These are phyloP conservation scores for Cardamine occulta DNA, from an alignment of 345 rosid species.

Conservation along the genomic window DNA sequence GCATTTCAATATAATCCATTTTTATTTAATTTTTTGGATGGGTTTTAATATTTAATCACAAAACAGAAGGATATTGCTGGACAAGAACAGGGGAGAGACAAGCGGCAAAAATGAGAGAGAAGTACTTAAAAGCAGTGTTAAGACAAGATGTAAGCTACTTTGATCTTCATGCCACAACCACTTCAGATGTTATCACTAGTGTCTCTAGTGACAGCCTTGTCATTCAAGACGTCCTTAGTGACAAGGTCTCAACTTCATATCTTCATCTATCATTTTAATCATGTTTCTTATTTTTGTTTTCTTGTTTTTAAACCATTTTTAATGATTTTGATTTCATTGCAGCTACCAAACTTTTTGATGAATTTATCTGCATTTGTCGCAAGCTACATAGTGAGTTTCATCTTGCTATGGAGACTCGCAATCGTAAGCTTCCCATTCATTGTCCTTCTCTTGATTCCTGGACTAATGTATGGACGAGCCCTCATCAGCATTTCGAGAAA, in stretches of 20 bases:
- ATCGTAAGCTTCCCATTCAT: constrained; percentile 78
- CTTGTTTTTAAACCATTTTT: constrained; percentile 45
- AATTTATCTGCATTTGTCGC: constrained; percentile 61
- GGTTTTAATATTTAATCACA: background rate
- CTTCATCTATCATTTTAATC: background rate
- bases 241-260: constrained; percentile 60
- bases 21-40: background rate
- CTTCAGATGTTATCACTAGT: constrained; percentile 83
- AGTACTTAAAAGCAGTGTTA: constrained; percentile 82
- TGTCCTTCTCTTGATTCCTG: constrained; percentile 83
- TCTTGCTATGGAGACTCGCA: constrained; percentile 83
- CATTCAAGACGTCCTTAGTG: constrained; percentile 94
- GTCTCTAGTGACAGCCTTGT: constrained; percentile 91
- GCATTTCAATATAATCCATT: background rate
- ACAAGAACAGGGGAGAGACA: constrained; percentile 95
- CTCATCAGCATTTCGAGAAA: constrained; percentile 83
- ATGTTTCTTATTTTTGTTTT: background rate
- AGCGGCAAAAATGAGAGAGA: constrained; percentile 74
- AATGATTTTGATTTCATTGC: background rate
- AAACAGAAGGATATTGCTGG: constrained; percentile 85
- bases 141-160: constrained; percentile 93
- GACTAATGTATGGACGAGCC: constrained; percentile 80
- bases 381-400: constrained; percentile 80
- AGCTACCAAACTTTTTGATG: constrained; percentile 90
- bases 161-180: constrained; percentile 83